Evolutionary conservation across 495 filamentous ascomycete species (phyloP), one percentile per base, ranked within the genome.

Genomic region (Penicillium soppii): DNA sequence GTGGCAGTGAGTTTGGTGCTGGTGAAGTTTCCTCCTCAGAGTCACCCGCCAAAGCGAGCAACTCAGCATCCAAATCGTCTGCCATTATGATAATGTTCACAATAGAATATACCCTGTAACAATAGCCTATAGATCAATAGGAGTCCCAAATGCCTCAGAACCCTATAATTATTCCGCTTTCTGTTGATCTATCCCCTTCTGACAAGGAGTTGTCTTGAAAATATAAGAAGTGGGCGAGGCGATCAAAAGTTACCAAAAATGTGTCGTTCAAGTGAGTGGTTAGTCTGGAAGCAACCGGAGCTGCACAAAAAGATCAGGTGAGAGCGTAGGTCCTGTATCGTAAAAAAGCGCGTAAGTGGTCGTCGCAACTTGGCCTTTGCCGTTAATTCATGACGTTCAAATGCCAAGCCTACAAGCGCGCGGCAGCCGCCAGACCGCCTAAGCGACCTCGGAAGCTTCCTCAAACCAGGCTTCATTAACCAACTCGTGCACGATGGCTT

Each of bases 11-110:
- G 35, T 56, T 69, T 32, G 68, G 65, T 21, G 62, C 63, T 43
- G 74, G 67, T 39, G 76, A 72, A 23, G 69, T 60, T 50, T 82
- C 78, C 51, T 83, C 82, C 52, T 84, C 82, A 49, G 78, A 80
- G 58, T 74, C 74, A 68, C 90, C 91, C 15, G 91, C 91, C 45
- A 96, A 81, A 53, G 88, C 90, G 45, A 96, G 86, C 58, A 96
- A 79, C 70, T 95, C 90, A 46, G 89, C 89, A 62, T 96, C 91
- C 52, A 95, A 77, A 60, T 90, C 88, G 48, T 87, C 84, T 75
- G 74, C 67, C 74, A 78, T 78, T 21, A 47, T 74, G 65, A 56
- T 26, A 62, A 62, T 56, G 13, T 38, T 23, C 30, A 38, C 30
- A 51, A 43, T n/a, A 26, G 20, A 49, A 22, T 35, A 16, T 29